phyloP scores from a whole-genome alignment of 208 protist species.

The Acanthamoeba lenticulata region DNA sequence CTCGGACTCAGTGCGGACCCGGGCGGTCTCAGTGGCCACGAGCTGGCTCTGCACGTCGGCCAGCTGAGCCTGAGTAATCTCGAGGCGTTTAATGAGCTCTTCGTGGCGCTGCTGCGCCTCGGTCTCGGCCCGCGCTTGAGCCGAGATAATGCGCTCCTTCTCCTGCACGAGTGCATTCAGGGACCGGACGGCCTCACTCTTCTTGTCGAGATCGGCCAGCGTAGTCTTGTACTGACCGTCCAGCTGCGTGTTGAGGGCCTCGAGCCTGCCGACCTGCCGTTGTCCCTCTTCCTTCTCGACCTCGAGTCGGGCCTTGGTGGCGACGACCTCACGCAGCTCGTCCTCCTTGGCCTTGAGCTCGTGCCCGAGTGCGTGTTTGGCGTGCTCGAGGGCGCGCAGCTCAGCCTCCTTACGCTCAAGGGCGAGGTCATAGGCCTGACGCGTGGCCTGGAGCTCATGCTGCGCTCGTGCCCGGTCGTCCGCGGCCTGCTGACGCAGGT shows the following conservation, averaged over 20 bases:
- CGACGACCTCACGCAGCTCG: not conserved
- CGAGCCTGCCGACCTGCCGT: not conserved
- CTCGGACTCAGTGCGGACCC: not conserved
- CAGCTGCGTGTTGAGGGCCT: not conserved
- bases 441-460: not conserved
- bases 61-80: not conserved
- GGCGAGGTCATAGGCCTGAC: not conserved
- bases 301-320: constrained; percentile 3
- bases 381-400: not conserved
- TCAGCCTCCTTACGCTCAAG: constrained; percentile 2
- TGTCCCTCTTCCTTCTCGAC: not conserved
- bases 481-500: not conserved
- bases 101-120: too few species aligned
- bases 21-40: not conserved
- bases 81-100: not conserved
- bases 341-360: not conserved
- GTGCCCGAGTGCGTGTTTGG: not conserved
- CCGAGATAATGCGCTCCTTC: too few species aligned
- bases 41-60: not conserved
- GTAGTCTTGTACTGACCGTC: not conserved
- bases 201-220: too few species aligned
- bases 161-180: not conserved
- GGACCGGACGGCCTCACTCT: too few species aligned
- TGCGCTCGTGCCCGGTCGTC: not conserved
- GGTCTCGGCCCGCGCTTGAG: too few species aligned